Conservation (phyloP, 2,329 filamentous ascomycete genomes). For the Xylariales sp. region DNA sequence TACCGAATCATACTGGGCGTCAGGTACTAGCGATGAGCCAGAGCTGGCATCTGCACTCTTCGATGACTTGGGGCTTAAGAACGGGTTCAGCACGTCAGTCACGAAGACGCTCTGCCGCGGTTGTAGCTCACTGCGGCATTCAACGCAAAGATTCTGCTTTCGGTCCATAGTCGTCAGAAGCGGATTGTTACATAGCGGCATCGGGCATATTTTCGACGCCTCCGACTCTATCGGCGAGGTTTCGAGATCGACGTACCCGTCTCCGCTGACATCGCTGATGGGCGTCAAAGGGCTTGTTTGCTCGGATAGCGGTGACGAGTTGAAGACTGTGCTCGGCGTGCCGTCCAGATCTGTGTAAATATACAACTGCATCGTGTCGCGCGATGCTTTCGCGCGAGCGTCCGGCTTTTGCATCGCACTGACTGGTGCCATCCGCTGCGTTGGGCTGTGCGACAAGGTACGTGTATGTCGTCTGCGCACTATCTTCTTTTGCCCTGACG, state of each 20-base stretch:
- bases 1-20: not conserved
- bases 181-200: slow-evolving; percentile 36
- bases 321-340: slow-evolving; percentile 23
- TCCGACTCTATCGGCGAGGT: not conserved
- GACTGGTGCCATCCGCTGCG: not conserved
- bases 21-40: not conserved
- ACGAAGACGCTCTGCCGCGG: slow-evolving; percentile 44
- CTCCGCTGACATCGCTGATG: not conserved
- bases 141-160: slow-evolving; percentile 41
- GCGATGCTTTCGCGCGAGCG: slow-evolving; percentile 7
- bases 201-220: slow-evolving; percentile 35
- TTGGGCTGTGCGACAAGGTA: slow-evolving; percentile 5
- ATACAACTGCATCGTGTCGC: slow-evolving; percentile 18
- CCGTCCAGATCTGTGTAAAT: slow-evolving; percentile 14
- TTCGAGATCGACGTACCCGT: not conserved
- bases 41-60: not conserved
- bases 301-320: slow-evolving; percentile 26
- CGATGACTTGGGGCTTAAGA: not conserved
- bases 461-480: slow-evolving; percentile 13
- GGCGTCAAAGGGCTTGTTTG: slow-evolving; percentile 16
- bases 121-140: slow-evolving; percentile 41
- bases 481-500: slow-evolving; percentile 2
- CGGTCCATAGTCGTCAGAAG: slow-evolving; percentile 33
- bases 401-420: not conserved
- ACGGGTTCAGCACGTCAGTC: slow-evolving; percentile 11